A percentile compares a stretch with the other conserved stretches of the same genome.
These are phyloP conservation scores for Aegilops sharonensis DNA, from an alignment of 176 grass and related monocot genomes.

Conservation along the genomic window DNA sequence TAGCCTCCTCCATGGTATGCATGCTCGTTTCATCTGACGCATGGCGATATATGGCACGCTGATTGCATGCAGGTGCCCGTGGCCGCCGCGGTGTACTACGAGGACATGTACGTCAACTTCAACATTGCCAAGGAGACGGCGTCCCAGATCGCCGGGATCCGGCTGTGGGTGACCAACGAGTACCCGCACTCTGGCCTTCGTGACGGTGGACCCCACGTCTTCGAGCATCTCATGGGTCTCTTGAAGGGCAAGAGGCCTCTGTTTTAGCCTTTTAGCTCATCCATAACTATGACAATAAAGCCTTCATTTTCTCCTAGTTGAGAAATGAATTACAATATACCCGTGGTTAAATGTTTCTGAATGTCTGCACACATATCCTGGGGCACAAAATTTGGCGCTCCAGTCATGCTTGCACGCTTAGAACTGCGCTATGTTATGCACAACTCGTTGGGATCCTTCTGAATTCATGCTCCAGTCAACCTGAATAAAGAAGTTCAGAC, in stretches of 20 bases:
- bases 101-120: slow-evolving; percentile 99
- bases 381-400: not conserved
- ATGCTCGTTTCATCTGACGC: not conserved
- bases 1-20: not conserved
- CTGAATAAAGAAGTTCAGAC: not conserved
- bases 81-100: slow-evolving; percentile 80
- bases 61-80: slow-evolving; percentile 62
- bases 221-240: slow-evolving; percentile 46
- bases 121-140: slow-evolving; percentile 79
- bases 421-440: not conserved
- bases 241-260: slow-evolving; percentile 22
- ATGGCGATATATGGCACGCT: not conserved
- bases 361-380: not conserved
- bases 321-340: not conserved
- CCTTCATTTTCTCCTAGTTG: not conserved
- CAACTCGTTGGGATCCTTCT: not conserved
- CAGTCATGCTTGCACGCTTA: not conserved
- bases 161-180: slow-evolving; percentile 91
- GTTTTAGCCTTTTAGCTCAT: not conserved
- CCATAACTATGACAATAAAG: not conserved
- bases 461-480: too few relatives aligned
- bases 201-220: slow-evolving; percentile 62
- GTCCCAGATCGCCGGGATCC: slow-evolving; percentile 72
- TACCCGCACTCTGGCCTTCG: slow-evolving; percentile 91
- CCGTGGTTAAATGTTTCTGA: not conserved